Evolutionary conservation across 805 yeast species (phyloP), one percentile per base, ranked within the genome.

Genomic region (Candida anglica): DNA sequence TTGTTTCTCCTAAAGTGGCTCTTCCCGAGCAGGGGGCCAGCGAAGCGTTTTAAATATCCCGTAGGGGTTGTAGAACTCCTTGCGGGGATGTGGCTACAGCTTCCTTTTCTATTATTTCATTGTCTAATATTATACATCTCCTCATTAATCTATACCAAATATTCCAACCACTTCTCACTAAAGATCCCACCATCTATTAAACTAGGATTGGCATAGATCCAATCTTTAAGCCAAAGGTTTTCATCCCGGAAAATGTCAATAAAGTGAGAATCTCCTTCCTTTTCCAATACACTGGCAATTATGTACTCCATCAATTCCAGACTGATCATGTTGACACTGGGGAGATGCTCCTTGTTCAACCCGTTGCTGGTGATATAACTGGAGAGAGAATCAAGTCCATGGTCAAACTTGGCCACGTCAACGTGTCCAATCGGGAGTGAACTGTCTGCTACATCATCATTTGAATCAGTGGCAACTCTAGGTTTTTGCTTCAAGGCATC

Each of bases 191-290:
- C 48, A 28, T 61, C 68, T 18, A 67, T 44, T 28, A 67, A 52
- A 13, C 60, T 52, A 3, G 73, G 73, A 38, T 67, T 67, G 31
- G 67, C 54, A 37, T 57, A 65, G 3, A 66, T 54, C 41, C 65
- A 41, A 11, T 58, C 64, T 9, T 66, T 63, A 33, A 67, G 50
- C 73, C 73, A 67, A 27, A 46, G 45, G 38, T 65, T 67, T 48
- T 63, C 62, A 31, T 60, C 48, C 28, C 63, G 48, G 46, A 67
- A 65, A 8, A 56, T 46, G 30, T 20, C 18, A 14, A 18, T 7
- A 6, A 11, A 6, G 13, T 48, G 50, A 9, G 50, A 54, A 10
- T 48, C 45, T 25, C 47, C 41, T 16, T 58, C 59, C n/a, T 42
- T 32, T 13, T 51, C 57, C 27, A 58, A 44, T 11, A 59, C 37